Evolutionary conservation across 306 rosid species (phyloP).

Genomic region (Vigna radiata): DNA sequence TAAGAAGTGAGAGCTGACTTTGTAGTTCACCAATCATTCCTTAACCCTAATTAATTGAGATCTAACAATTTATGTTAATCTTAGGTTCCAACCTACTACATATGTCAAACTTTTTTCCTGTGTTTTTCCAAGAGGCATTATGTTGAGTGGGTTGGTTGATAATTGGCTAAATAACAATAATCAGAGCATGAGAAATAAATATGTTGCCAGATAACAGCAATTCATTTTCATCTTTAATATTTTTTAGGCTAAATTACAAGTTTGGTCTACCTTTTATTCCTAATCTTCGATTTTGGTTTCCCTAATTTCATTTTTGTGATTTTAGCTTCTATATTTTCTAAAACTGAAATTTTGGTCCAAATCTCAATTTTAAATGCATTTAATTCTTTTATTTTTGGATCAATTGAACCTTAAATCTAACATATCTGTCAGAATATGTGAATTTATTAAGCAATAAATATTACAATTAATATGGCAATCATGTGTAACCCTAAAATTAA

Average conservation of each 20-base stretch:
- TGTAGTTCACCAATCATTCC: slow-evolving; percentile 18
- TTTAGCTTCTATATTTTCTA: too few species aligned
- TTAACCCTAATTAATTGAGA: slow-evolving; percentile 18
- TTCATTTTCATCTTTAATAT: slow-evolving; percentile 10
- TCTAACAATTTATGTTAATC: slow-evolving; percentile 28
- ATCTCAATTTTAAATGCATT: too few species aligned
- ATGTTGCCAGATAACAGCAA: slow-evolving; percentile 1
- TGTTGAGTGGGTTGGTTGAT: slow-evolving; percentile 18
- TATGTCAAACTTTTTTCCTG: neutral
- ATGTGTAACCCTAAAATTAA: too few species aligned
- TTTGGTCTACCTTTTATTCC: too few species aligned
- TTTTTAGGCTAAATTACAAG: neutral
- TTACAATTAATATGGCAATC: too few species aligned
- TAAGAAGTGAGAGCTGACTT: slow-evolving; percentile 2
- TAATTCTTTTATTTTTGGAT: too few species aligned
- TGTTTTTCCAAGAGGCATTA: neutral
- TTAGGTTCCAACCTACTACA: slow-evolving; percentile 3
- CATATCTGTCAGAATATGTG: too few species aligned
- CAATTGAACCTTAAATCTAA: too few species aligned
- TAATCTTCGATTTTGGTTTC: too few species aligned
- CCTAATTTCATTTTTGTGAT: too few species aligned
- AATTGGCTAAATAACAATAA: neutral
- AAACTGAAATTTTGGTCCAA: too few species aligned
- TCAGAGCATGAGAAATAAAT: neutral
- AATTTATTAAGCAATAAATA: too few species aligned